Evolutionary conservation across 2,329 filamentous ascomycete genomes (phyloP).

Genomic region (Neofusicoccum cordaticola): DNA sequence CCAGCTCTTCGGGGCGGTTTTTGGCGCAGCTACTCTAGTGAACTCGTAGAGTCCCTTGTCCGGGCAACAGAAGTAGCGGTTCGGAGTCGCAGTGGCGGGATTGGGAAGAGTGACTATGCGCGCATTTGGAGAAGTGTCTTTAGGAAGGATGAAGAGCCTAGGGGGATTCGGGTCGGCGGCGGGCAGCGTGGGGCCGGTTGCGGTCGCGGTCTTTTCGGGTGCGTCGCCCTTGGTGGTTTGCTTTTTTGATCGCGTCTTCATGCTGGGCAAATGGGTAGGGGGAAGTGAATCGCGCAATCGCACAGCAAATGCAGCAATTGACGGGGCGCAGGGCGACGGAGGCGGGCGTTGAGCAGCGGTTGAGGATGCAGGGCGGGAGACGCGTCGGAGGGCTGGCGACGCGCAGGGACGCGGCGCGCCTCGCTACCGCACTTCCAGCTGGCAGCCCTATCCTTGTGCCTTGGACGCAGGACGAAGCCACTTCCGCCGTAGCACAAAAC

Average conservation of each 20-base stretch:
- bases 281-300: too few relatives aligned
- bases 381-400: slow-evolving; percentile 10
- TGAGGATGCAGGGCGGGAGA: neutral
- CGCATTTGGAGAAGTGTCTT: slow-evolving; percentile 49
- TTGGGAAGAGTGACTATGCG: slow-evolving; percentile 56
- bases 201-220: neutral
- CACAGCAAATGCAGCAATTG: neutral
- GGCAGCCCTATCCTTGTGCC: slow-evolving; percentile 15
- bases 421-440: neutral
- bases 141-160: slow-evolving; percentile 59
- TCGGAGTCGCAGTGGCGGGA: slow-evolving; percentile 48
- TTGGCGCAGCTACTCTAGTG: slow-evolving; percentile 53
- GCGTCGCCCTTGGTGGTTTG: slow-evolving; percentile 11
- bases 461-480: slow-evolving; percentile 13
- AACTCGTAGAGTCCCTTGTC: slow-evolving; percentile 60
- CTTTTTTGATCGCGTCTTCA: slow-evolving; percentile 33
- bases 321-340: neutral
- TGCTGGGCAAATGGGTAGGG: neutral
- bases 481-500: slow-evolving; percentile 15
- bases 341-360: neutral
- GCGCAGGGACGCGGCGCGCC: neutral
- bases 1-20: slow-evolving; percentile 53
- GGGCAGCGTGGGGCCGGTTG: slow-evolving; percentile 27
- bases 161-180: slow-evolving; percentile 42
- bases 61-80: slow-evolving; percentile 59